Evolutionary conservation across 2,329 filamentous ascomycete genomes (phyloP).

Genomic region (Calonectria pseudoreteaudii): DNA sequence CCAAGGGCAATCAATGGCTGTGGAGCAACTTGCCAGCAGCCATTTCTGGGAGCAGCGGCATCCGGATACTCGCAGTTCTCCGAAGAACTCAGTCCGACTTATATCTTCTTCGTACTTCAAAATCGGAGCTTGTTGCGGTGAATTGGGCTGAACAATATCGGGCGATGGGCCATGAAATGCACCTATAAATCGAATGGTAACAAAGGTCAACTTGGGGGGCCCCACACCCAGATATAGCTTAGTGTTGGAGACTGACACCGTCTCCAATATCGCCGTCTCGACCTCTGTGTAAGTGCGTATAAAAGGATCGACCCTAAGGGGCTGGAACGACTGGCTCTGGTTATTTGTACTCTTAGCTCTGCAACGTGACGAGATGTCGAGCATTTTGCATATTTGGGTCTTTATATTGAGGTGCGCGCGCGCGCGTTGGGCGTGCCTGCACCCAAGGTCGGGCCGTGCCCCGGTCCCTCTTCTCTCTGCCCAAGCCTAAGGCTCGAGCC

Average conservation of each 20-base stretch:
- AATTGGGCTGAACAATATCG: not conserved
- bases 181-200: not conserved
- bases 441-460: not conserved
- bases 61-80: not conserved
- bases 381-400: not conserved
- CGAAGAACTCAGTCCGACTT: not conserved
- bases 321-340: not conserved
- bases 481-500: not conserved
- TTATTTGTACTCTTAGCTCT: not conserved
- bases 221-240: not conserved
- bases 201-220: not conserved
- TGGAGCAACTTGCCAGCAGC: not conserved
- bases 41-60: not conserved
- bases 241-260: not conserved
- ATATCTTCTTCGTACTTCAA: not conserved
- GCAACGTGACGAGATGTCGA: not conserved
- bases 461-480: not conserved
- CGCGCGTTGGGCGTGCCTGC: not conserved
- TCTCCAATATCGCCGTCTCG: not conserved
- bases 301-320: not conserved
- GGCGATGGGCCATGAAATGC: not conserved
- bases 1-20: not conserved
- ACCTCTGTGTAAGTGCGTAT: not conserved
- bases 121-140: not conserved
- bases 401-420: not conserved